Percentiles rank a stretch among this genome's conserved stretches.
These are phyloP conservation scores for Mycocentrospora acerina DNA, from an alignment of 2,329 filamentous ascomycete genomes.

Conservation along the genomic window DNA sequence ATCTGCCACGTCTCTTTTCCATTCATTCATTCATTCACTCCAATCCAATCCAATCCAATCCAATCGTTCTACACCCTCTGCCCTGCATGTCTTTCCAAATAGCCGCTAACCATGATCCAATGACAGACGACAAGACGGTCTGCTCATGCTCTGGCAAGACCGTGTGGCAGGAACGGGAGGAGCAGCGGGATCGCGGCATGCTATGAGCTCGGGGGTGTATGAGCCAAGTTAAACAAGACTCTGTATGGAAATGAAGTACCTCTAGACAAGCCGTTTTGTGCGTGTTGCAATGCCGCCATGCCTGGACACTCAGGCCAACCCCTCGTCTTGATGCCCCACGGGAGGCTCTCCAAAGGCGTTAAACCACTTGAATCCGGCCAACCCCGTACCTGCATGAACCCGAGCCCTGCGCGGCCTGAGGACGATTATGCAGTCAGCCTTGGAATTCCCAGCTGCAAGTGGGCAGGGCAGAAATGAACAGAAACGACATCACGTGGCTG, in stretches of 20 bases:
- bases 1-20: too few species aligned
- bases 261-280: conserved; percentile 18
- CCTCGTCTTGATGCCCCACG: too few species aligned
- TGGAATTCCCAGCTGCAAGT: conserved; percentile 23
- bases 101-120: neutral
- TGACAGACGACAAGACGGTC: conserved; percentile 83
- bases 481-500: conserved; percentile 35
- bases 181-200: conserved; percentile 90
- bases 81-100: neutral
- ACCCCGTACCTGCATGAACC: conserved; percentile 16
- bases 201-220: conserved; percentile 54
- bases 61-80: neutral
- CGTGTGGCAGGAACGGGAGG: conserved; percentile 93
- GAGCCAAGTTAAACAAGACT: conserved; percentile 19
- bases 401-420: conserved; percentile 27
- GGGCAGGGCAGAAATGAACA: conserved; percentile 10
- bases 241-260: conserved; percentile 17
- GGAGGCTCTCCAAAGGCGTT: too few species aligned
- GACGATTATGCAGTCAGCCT: conserved; percentile 41
- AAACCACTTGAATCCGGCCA: too few species aligned
- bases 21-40: too few species aligned
- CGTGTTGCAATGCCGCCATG: too few species aligned
- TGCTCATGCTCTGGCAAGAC: conserved; percentile 98
- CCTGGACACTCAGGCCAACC: conserved; percentile 35
- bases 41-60: too few species aligned